Percentiles rank a stretch among this genome's conserved stretches.
phyloP scores from a whole-genome alignment of 495 filamentous ascomycete genomes.

The Penicillium roqueforti region DNA sequence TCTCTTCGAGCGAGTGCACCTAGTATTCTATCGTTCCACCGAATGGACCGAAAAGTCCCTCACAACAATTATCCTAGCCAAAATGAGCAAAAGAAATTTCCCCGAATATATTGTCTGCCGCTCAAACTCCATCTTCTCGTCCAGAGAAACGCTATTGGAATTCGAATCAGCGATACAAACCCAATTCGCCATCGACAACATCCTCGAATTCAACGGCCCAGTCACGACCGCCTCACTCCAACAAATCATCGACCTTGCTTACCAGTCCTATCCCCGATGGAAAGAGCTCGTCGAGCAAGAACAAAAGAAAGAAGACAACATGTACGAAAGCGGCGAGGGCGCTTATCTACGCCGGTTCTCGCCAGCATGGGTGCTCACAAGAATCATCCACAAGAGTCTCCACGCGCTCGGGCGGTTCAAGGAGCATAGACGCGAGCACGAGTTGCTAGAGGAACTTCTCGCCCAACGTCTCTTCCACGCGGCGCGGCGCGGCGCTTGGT shows the following conservation, averaged over 20 bases:
- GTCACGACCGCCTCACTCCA: constrained; percentile 60
- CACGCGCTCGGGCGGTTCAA: constrained; percentile 81
- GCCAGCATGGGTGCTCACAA: constrained; percentile 88
- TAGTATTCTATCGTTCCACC: constrained; percentile 93
- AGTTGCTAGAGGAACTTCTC: constrained; percentile 70
- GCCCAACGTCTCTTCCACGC: constrained; percentile 79
- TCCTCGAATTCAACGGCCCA: constrained; percentile 82
- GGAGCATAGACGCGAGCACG: constrained; percentile 71
- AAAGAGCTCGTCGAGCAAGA: constrained; percentile 68
- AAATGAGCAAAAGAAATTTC: constrained; percentile 81
- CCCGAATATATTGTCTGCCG: constrained; percentile 87
- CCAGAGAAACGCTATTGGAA: constrained; percentile 70
- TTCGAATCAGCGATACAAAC: constrained; percentile 84
- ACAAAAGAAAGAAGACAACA: constrained; percentile 69
- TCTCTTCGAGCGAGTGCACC: constrained; percentile 88
- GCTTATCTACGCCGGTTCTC: constrained; percentile 89
- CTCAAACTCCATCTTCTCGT: constrained; percentile 81
- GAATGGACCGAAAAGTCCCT: constrained; percentile 98
- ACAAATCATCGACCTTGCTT: constrained; percentile 66
- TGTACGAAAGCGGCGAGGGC: constrained; percentile 83
- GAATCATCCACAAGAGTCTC: constrained; percentile 84
- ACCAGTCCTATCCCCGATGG: constrained; percentile 79
- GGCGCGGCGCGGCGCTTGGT: constrained; percentile 84
- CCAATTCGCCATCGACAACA: constrained; percentile 76
- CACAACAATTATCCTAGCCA: constrained; percentile 89